A percentile compares a stretch with the other conserved stretches of the same genome.
These are phyloP conservation scores for Toxoplasma gondii DNA, from an alignment of 169 alveolate genomes.

Conservation along the genomic window DNA sequence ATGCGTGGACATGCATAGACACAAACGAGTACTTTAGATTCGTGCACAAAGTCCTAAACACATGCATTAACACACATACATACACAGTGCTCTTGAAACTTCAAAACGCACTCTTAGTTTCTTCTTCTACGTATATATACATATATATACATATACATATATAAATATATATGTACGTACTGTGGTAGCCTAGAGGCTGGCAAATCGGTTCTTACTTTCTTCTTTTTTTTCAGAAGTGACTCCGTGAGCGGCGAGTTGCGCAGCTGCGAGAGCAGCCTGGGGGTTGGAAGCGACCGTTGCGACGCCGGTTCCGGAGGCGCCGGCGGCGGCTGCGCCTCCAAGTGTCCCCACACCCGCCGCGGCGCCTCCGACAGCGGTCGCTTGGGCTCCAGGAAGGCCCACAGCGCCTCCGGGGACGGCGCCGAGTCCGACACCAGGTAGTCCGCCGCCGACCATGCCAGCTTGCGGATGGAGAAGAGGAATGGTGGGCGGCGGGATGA, in stretches of 20 bases:
- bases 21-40: no score
- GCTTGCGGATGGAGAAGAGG: constrained; percentile 60
- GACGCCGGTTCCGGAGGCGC: not conserved
- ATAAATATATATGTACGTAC: not conserved
- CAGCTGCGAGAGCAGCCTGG: constrained; percentile 68
- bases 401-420: not conserved
- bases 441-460: not conserved
- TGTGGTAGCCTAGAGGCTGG: not conserved
- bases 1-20: no score
- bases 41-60: no score
- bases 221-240: not conserved
- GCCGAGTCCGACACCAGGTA: constrained; percentile 23
- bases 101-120: no score
- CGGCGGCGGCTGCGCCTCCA: constrained; percentile 62
- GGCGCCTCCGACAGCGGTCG: not conserved
- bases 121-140: no score
- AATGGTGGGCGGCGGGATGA: constrained; percentile 75
- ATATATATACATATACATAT: constrained; percentile 19
- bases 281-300: constrained; percentile 63
- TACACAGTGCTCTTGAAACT: not conserved
- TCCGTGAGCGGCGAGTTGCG: constrained; percentile 72
- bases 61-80: not conserved
- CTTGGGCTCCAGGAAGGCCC: not conserved
- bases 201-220: not conserved
- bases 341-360: constrained; percentile 41